A percentile compares a stretch with the other conserved stretches of the same genome.
These are phyloP conservation scores for Talaromyces liani DNA, from an alignment of 495 filamentous ascomycete genomes.

Conservation along the genomic window DNA sequence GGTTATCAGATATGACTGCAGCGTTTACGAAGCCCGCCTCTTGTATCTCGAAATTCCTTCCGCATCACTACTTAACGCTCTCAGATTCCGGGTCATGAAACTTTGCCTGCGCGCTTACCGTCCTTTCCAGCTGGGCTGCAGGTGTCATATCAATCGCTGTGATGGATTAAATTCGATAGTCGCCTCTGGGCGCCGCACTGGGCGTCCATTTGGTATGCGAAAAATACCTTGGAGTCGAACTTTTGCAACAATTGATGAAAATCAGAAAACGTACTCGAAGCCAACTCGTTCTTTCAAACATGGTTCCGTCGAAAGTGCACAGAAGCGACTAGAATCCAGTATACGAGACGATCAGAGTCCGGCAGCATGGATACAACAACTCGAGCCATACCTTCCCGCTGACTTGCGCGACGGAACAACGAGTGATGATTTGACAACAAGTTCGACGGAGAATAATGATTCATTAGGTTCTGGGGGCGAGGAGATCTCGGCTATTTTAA, in stretches of 20 bases:
- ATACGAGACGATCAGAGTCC: conserved; percentile 11
- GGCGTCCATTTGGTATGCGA: background rate
- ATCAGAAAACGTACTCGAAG: background rate
- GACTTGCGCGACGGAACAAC: conserved; percentile 21
- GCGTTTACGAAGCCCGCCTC: background rate
- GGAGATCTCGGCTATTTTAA: conserved; percentile 10
- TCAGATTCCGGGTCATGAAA: conserved; percentile 39
- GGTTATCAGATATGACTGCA: conserved; percentile 2
- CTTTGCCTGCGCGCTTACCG: conserved; percentile 30
- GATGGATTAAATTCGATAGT: background rate
- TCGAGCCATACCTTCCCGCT: conserved; percentile 37
- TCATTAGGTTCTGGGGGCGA: conserved; percentile 19
- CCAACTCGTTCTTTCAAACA: background rate
- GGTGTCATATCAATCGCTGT: conserved; percentile 10
- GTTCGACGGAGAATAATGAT: conserved; percentile 6
- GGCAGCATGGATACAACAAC: conserved; percentile 31
- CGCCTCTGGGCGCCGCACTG: background rate
- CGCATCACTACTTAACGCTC: conserved; percentile 20
- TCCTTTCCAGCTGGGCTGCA: conserved; percentile 29
- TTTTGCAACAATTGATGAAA: background rate
- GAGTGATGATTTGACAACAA: background rate
- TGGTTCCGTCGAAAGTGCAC: background rate
- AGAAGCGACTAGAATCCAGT: conserved; percentile 10
- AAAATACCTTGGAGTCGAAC: background rate
- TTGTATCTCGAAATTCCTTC: conserved; percentile 16